Percentiles rank a stretch among this genome's conserved stretches.
Conservation (phyloP, 1,284 basidiomycete genomes). For the Boletus holoroseus region DNA sequence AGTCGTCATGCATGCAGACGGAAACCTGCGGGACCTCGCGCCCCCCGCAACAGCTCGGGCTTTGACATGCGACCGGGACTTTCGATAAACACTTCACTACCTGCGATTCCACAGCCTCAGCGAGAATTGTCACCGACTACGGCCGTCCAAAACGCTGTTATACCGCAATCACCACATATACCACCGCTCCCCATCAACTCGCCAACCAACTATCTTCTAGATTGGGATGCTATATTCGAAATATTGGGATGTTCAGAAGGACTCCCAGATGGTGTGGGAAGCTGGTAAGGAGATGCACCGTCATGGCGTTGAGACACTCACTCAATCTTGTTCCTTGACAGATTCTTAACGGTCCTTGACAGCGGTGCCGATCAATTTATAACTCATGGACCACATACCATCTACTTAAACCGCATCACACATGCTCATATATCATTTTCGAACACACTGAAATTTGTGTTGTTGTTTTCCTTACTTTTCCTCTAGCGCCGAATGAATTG, state of each 20-base stretch:
- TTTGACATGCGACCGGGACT: constrained; percentile 13
- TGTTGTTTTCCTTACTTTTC: not conserved
- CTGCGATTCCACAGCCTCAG: constrained; percentile 10
- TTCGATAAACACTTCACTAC: constrained; percentile 14
- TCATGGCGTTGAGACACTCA: not conserved
- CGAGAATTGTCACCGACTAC: constrained; percentile 10
- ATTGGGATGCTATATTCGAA: constrained; percentile 37
- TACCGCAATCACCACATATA: constrained; percentile 3
- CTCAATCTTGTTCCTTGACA: constrained; percentile 2
- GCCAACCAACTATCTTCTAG: constrained; percentile 26
- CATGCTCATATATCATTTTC: constrained; percentile 2
- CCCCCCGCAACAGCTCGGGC: constrained; percentile 13
- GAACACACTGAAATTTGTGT: constrained; percentile 8
- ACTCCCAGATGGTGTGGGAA: not conserved
- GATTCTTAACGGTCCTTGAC: not conserved
- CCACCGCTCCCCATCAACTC: constrained; percentile 10
- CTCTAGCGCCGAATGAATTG: not conserved
- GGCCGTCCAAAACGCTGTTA: constrained; percentile 11
- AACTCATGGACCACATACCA: constrained; percentile 10
- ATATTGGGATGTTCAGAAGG: constrained; percentile 18
- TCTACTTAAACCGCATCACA: constrained; percentile 5
- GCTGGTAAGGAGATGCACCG: constrained; percentile 16
- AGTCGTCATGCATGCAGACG: constrained; percentile 9
- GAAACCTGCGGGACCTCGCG: constrained; percentile 27
- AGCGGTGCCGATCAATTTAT: constrained; percentile 4